Evolutionary conservation across 2,329 filamentous ascomycete species (phyloP).

Genomic region (Septoria linicola): DNA sequence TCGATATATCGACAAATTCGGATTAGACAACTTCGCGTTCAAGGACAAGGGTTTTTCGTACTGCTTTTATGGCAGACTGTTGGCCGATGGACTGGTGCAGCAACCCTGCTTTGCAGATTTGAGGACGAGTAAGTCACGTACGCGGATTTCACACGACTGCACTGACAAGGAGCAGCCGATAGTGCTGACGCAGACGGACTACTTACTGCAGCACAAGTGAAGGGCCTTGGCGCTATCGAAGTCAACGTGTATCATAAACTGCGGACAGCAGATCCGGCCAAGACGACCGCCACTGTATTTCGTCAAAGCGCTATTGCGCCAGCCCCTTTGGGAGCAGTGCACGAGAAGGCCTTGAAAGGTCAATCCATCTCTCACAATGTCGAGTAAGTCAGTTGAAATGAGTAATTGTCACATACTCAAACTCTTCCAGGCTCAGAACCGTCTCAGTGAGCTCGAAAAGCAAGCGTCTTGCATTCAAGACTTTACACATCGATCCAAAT

Average conservation of each 20-base stretch:
- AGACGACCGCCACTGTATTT: not conserved
- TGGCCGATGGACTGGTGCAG: no score
- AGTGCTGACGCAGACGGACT: not conserved
- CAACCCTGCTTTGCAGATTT: no score
- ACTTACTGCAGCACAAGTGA: not conserved
- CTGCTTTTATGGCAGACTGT: no score
- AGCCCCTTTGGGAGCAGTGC: constrained; percentile 9
- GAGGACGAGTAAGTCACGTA: no score
- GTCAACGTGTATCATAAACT: constrained; percentile 11
- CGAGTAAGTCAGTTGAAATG: not conserved
- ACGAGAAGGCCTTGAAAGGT: constrained; percentile 28
- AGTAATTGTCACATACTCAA: not conserved
- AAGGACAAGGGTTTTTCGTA: no score
- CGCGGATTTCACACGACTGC: not conserved
- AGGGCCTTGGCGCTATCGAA: constrained; percentile 18
- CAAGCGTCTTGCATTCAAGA: not conserved
- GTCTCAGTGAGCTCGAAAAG: not conserved
- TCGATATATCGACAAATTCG: no score
- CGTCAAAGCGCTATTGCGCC: not conserved
- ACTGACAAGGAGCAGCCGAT: not conserved
- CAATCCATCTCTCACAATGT: constrained; percentile 24
- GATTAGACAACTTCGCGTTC: no score
- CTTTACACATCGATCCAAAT: not conserved
- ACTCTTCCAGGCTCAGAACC: not conserved
- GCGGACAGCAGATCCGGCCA: no score